phyloP scores from a whole-genome alignment of 352 stramenopile species.

The Phytophthora podocarpi region DNA sequence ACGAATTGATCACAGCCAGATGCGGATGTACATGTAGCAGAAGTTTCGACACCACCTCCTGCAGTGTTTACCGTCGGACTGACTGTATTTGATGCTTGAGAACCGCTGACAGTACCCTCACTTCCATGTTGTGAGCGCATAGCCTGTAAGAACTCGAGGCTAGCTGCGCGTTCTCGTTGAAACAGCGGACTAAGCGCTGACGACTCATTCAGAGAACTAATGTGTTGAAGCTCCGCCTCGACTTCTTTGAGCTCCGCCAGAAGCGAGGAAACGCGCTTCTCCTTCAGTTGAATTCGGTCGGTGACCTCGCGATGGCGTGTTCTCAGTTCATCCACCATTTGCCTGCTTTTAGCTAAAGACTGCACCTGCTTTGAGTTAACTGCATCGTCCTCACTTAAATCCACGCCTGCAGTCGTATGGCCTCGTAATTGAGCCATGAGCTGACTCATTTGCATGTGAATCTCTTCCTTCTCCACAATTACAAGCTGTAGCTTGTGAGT shows the following conservation, averaged over 20 bases:
- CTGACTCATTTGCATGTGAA: slow-evolving; percentile 72
- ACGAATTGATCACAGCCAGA: neutral
- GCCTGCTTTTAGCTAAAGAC: slow-evolving; percentile 46
- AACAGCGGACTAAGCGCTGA: slow-evolving; percentile 30
- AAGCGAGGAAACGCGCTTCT: slow-evolving; percentile 50
- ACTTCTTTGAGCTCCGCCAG: slow-evolving; percentile 66
- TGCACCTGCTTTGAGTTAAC: slow-evolving; percentile 20
- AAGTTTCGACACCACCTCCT: neutral
- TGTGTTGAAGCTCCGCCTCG: slow-evolving; percentile 58
- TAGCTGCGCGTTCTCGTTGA: slow-evolving; percentile 32
- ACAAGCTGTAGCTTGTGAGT: slow-evolving; percentile 77
- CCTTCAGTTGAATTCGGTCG: slow-evolving; percentile 59
- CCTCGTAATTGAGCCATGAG: slow-evolving; percentile 49
- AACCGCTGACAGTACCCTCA: neutral
- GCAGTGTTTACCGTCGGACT: neutral
- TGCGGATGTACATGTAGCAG: slow-evolving; percentile 1
- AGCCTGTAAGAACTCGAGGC: slow-evolving; percentile 33
- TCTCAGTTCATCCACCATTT: slow-evolving; percentile 48
- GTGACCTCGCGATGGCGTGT: slow-evolving; percentile 49
- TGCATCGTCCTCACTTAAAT: neutral
- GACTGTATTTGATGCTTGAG: neutral
- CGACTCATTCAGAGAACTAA: slow-evolving; percentile 40
- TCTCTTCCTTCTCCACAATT: slow-evolving; percentile 80
- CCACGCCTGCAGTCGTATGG: slow-evolving; percentile 10
- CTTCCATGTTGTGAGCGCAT: slow-evolving; percentile 5